Base-by-base conservation (phyloP, 148 eudicot species). In the Euryodendron excelsum region DNA sequence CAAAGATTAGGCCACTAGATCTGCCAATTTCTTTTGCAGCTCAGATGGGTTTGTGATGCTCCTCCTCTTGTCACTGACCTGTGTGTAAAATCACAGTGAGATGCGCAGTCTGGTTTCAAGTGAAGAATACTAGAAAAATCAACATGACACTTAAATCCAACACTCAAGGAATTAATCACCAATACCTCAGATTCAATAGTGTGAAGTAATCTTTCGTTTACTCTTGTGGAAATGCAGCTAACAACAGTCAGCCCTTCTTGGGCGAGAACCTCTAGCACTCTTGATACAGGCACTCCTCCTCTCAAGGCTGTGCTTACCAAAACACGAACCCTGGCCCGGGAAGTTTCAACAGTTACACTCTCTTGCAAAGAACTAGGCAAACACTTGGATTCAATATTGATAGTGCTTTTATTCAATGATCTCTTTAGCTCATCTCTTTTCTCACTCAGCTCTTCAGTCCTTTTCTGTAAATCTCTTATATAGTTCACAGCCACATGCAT, bases 211-310 rank as follows among this genome's bases (percentile, higher is more conserved):
- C 72, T 75, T 9, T 64, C 71, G 56, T 74, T 76, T 23, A 72
- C 25, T 48, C 28, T 65, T 13, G 69, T 77, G 20, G 88, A 86
- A 78, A 81, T 73, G 72, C 62, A 75, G 71, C 78, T 83, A 65
- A 86, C 74, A 28, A 83, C 84, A 66, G 73, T 83, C 7, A 86
- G 75, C 27, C 88, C 88, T 83, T 80, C 78, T 69, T 58, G 60
- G 53, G 27, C 52, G 21, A 86, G 50, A 58, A 81, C 82, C 21
- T 73, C 77, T 18, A 86, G 45, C n/a, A 83, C 72, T 64, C 55
- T 83, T 30, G 86, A 86, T 9, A 83, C 41, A 64, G 80, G 64
- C 18, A 78, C 15, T 21, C 58, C 50, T 10, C 13, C 67, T 33
- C 37, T 27, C 41, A 65, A 66, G 64, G 28, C 41, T 25, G 84